A percentile compares a stretch with the other conserved stretches of the same genome.
Evolutionary conservation across 306 rosid genomes (phyloP).

Genomic region (Rosa rugosa): DNA sequence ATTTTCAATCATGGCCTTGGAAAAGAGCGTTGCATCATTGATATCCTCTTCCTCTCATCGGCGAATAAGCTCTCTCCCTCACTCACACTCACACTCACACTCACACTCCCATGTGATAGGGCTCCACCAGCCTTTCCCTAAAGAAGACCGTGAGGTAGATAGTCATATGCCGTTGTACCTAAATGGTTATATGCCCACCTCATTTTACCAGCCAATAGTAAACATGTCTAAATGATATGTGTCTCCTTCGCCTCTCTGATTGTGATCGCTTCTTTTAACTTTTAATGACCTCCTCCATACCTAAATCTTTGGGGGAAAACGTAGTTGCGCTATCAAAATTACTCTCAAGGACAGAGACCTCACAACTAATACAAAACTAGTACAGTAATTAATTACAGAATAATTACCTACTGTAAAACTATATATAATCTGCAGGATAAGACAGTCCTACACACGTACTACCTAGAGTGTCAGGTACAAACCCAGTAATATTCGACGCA

Average conservation of each 20-base stretch:
- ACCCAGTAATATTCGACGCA: not conserved
- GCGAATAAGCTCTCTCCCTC: not conserved
- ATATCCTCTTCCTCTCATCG: not conserved
- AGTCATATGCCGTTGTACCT: slow-evolving; percentile 53
- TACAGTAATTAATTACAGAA: not conserved
- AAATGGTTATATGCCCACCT: not conserved
- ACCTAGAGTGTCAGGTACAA: not conserved
- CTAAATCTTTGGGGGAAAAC: not conserved
- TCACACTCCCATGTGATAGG: slow-evolving; percentile 57
- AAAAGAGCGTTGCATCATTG: slow-evolving; percentile 18
- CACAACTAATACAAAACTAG: slow-evolving; percentile 9
- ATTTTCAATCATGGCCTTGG: slow-evolving; percentile 24
- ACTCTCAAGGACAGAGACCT: slow-evolving; percentile 21
- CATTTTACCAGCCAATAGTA: slow-evolving; percentile 9
- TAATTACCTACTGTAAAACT: not conserved
- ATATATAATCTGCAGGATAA: not conserved
- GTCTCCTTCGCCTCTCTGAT: slow-evolving; percentile 18
- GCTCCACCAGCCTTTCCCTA: slow-evolving; percentile 44
- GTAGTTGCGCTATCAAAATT: not conserved
- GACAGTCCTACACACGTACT: not conserved
- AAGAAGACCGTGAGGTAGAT: slow-evolving; percentile 41
- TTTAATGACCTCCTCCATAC: not conserved
- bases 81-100: no score
- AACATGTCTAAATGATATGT: not conserved
- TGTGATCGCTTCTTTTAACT: slow-evolving; percentile 18